Base-by-base conservation (phyloP, 2,329 filamentous ascomycete genomes). In the Cladophialophora bantiana region DNA sequence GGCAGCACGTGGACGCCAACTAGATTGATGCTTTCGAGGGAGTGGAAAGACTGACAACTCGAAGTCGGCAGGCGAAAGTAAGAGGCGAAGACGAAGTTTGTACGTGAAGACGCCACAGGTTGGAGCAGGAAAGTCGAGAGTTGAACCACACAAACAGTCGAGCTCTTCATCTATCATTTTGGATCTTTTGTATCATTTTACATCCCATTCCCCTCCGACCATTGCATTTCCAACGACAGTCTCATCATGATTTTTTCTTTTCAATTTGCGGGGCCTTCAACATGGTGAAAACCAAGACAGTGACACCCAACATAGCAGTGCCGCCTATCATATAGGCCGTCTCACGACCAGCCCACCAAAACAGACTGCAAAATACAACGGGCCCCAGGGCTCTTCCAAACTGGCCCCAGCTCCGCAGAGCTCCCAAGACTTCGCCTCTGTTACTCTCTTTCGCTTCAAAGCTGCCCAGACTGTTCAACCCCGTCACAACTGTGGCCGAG, bases 321-420 rank as follows among this genome's bases (percentile, higher is more conserved):
- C 92, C 91, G 3, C 95, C 95, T 73, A 93, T 84, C 0, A 83
- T 84, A 78, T 98, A 99, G 1, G 95, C 95, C 10, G 89, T 85
- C 75, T 96, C 90, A 55, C 95, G 84, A 0, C 95, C 95, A 6
- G 93, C 94, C 95, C 95, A 99, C 95, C 95, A 99, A 81, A 99
- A 99, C 64, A 99, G 83, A 57, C 92, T 93, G 69, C 95, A 98
- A 77, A 99, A 99, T 40, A 96, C 80, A 4, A 99, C 78, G 0
- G 95, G 95, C 0, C 95, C 95, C 10, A 96, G 78, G 0, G 94
- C 93, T 38, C 95, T 86, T 2, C 95, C 95, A 3, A 94, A 85
- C 82, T 99, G 95, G 5, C 95, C 94, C 77, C 86, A 89, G 72
- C 86, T 88, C 34, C 95, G 85, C 72, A 98, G 85, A 65, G 92